Evolutionary conservation across 1,284 basidiomycete genomes (phyloP).

Genomic region (Blastosporella zonata): DNA sequence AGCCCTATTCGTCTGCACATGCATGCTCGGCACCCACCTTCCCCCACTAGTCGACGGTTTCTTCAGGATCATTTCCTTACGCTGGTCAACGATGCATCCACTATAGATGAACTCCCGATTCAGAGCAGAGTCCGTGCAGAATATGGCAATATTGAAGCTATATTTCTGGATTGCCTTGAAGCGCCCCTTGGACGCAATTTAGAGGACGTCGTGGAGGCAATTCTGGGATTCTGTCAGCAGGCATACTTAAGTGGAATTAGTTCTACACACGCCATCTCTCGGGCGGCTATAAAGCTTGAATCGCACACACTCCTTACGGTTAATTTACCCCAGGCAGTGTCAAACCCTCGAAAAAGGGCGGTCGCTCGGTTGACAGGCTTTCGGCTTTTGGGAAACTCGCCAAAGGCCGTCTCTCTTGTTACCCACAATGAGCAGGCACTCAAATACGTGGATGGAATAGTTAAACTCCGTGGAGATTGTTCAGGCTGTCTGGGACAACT

Average conservation of each 20-base stretch:
- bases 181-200: constrained; percentile 6
- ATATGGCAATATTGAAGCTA: constrained; percentile 22
- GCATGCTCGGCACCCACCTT: constrained; percentile 19
- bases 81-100: constrained; percentile 14
- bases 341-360: background rate
- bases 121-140: constrained; percentile 10
- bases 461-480: constrained; percentile 23
- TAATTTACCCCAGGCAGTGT: background rate
- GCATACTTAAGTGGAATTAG: constrained; percentile 22
- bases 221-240: constrained; percentile 23
- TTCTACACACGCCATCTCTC: constrained; percentile 17
- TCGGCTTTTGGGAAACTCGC: constrained; percentile 7
- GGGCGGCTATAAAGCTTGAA: constrained; percentile 18
- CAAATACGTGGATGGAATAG: constrained; percentile 1
- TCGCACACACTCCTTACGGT: background rate
- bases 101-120: constrained; percentile 4
- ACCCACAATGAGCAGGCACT: background rate
- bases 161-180: constrained; percentile 20
- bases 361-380: constrained; percentile 1
- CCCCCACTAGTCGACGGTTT: constrained; percentile 15
- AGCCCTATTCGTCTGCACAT: constrained; percentile 26
- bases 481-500: constrained; percentile 27
- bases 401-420: no score
- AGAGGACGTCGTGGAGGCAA: constrained; percentile 18
- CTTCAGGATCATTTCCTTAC: constrained; percentile 20